These are phyloP conservation scores for Pseudocercospora vitis DNA, from an alignment of 2,329 filamentous ascomycete genomes.

Conservation along the genomic window DNA sequence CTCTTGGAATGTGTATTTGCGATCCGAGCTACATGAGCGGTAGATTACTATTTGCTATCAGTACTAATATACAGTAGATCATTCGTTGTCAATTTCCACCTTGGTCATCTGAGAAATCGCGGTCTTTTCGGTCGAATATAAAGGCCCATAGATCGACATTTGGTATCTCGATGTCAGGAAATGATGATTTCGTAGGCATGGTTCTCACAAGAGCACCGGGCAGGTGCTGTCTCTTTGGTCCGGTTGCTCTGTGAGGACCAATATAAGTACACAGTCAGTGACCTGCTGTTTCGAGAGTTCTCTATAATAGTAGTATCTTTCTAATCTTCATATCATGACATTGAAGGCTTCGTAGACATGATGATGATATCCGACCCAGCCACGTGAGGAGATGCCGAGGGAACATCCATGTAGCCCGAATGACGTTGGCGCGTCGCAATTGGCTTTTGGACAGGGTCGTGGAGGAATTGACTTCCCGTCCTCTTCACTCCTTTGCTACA, in stretches of 20 bases:
- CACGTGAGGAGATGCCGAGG: background rate
- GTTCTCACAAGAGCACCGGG: too few species aligned
- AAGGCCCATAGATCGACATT: constrained; percentile 75
- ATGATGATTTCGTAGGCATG: constrained; percentile 72
- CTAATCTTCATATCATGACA: background rate
- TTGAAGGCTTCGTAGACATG: background rate
- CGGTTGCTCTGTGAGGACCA: too few species aligned
- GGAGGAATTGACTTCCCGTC: background rate
- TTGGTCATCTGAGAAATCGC: constrained; percentile 69
- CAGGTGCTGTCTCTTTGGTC: too few species aligned
- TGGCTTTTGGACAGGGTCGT: background rate
- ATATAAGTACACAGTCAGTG: too few species aligned
- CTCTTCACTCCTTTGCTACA: too few species aligned
- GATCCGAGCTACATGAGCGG: constrained; percentile 64
- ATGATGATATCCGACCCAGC: background rate
- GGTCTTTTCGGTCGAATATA: constrained; percentile 69
- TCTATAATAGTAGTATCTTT: too few species aligned
- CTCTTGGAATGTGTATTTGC: constrained; percentile 69
- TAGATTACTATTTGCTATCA: constrained; percentile 62
- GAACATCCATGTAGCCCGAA: background rate
- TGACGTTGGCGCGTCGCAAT: background rate
- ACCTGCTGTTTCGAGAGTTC: too few species aligned
- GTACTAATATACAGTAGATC: background rate
- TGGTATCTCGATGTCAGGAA: constrained; percentile 67
- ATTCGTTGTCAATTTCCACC: constrained; percentile 47